These are phyloP conservation scores for Biancaea sappan DNA, from an alignment of 306 rosid species.

Conservation along the genomic window DNA sequence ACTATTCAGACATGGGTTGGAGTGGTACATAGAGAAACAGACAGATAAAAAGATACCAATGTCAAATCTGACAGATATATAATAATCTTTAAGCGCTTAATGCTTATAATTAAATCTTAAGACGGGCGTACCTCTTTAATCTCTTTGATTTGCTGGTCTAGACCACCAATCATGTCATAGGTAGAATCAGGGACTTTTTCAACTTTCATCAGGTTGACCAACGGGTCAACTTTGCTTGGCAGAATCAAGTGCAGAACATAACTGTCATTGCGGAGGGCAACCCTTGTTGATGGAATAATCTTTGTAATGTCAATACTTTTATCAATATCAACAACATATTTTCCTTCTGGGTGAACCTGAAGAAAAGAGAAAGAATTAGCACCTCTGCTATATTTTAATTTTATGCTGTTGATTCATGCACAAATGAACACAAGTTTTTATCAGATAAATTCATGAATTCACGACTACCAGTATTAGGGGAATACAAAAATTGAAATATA, in stretches of 20 bases:
- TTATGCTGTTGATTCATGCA: not conserved
- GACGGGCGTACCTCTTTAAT: conserved; percentile 78
- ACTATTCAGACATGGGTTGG: not conserved
- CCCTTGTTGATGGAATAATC: conserved; percentile 96
- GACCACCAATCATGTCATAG: conserved; percentile 99
- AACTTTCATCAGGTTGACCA: conserved; percentile 98
- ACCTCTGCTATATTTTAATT: not conserved
- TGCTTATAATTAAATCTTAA: conserved; percentile 21
- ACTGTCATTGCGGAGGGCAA: conserved; percentile 98
- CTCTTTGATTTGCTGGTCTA: conserved; percentile 98
- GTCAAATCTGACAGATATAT: not conserved
- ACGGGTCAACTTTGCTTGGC: conserved; percentile 99
- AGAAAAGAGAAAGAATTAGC: conserved; percentile 12
- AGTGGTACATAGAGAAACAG: not conserved
- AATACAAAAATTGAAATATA: not conserved
- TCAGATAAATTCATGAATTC: not conserved
- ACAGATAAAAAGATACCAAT: not conserved
- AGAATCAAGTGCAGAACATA: conserved; percentile 92
- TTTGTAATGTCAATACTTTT: conserved; percentile 92
- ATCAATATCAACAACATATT: conserved; percentile 95
- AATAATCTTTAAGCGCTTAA: not conserved
- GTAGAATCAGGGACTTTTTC: conserved; percentile 99
- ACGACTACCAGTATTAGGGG: not conserved
- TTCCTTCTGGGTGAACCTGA: conserved; percentile 99
- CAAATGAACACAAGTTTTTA: not conserved